phyloP scores from a whole-genome alignment of 1,139 yeast genomes.

The Candida sanyaensis region DNA sequence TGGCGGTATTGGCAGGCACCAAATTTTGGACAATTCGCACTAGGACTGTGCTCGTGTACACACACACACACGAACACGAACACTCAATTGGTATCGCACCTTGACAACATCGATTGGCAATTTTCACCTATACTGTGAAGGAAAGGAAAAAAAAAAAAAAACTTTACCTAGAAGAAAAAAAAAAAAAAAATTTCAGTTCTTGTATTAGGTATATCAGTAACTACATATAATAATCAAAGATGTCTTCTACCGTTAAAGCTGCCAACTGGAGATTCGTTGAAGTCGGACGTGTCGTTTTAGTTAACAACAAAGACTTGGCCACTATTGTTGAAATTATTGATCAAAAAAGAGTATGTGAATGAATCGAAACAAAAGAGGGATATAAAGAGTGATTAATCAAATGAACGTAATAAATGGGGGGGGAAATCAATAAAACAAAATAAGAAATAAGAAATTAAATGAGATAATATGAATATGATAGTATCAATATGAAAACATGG shows the following conservation, averaged over 20 bases:
- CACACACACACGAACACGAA: too few relatives aligned
- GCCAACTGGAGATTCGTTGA: slow-evolving; percentile 99
- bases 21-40: too few relatives aligned
- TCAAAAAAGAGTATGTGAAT: slow-evolving; percentile 92
- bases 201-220: slow-evolving; percentile 7
- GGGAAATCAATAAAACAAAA: background rate
- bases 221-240: slow-evolving; percentile 17
- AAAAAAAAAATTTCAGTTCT: slow-evolving; percentile 3
- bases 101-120: background rate
- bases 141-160: background rate
- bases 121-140: slow-evolving; percentile 2
- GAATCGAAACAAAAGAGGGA: background rate
- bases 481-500: too few relatives aligned
- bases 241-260: slow-evolving; percentile 79
- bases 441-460: background rate
- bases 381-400: background rate
- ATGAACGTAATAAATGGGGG: background rate
- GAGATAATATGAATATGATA: background rate
- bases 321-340: slow-evolving; percentile 97
- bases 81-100: background rate
- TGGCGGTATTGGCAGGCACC: too few relatives aligned
- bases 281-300: slow-evolving; percentile 98
- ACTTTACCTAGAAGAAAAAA: background rate
- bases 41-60: background rate
- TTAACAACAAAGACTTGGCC: slow-evolving; percentile 83